phyloP scores from a whole-genome alignment of 148 eudicot species.

The Drosera capensis region DNA sequence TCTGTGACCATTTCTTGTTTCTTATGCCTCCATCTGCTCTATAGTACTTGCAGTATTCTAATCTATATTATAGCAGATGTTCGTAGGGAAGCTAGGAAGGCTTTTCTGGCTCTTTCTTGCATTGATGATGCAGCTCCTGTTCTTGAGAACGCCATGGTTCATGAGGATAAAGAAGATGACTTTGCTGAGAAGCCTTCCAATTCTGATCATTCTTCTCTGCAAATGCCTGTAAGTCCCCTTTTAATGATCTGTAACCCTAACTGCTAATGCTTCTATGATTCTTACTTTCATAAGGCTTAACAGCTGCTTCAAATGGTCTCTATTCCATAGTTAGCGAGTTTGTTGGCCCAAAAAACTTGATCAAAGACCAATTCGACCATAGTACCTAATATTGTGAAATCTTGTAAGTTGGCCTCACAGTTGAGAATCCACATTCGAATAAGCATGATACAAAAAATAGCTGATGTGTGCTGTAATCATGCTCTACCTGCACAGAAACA shows the following conservation, averaged over 20 bases:
- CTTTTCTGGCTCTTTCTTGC: conserved; percentile 63
- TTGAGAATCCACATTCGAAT: no score
- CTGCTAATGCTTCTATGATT: conserved; percentile 68
- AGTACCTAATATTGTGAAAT: no score
- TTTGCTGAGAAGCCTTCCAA: conserved; percentile 19
- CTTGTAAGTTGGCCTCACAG: no score
- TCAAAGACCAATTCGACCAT: no score
- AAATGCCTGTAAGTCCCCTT: conserved; percentile 35
- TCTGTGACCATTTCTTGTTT: neutral
- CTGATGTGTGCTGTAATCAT: no score
- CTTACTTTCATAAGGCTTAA: conserved; percentile 34
- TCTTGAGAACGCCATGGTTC: conserved; percentile 17
- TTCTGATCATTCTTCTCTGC: conserved; percentile 23
- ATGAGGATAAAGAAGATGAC: conserved; percentile 21
- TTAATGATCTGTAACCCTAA: neutral
- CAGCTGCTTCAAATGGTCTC: no score
- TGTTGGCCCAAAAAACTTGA: no score
- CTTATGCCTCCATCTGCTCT: neutral
- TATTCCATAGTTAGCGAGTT: conserved; percentile 23
- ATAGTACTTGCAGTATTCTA: neutral
- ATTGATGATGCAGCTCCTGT: conserved; percentile 19
- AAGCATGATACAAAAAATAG: no score
- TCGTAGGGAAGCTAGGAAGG: conserved; percentile 75
- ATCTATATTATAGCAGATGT: conserved; percentile 25
- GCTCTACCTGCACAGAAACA: no score